Evolutionary conservation across 768 basidiomycete species (phyloP), one percentile per base, ranked within the genome.

Genomic region (Amanita pseudoporphyria): DNA sequence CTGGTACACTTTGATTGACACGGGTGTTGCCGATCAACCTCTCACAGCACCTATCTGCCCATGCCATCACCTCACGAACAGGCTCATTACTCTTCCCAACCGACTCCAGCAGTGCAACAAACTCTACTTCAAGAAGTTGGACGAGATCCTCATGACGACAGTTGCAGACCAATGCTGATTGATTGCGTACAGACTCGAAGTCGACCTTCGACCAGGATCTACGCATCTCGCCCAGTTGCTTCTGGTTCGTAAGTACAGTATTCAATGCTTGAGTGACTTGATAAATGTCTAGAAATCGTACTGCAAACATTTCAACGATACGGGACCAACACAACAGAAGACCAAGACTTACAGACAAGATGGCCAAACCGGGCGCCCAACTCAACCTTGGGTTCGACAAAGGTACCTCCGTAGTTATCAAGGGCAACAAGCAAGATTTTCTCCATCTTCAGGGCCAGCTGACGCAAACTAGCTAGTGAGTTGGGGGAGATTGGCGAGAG

Each of bases 41-140:
- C 59, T 90, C 89, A 53, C 85, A 87, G 63, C 88, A 90, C 62
- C 88, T 88, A 62, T 93, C 90, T 18, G 89, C 89, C 89, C 90
- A 91, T 3, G 79, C 71, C 85, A 91, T 91, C 49, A 93, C 80
- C 59, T 90, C 87, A 58, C 84, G 72, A 36, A 91, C 88, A 12
- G 89, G 88, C 55, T 91, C 87, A 41, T 64, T 74, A 61, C 77
- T 87, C 68, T 87, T 84, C 30, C 74, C 59, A 31, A 88, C 69
- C 51, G 76, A 72, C 35, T 90, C 87, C 67, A 92, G 67, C 65
- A 92, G 67, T n/a, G 67, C 62, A 18, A 87, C 82, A 62, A 90
- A 90, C 63, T 92, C 87, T 48, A 87, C 82, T 62, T 92, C 89
- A 42, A 93, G 66, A 42, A 91, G 73, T 57, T 91, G 87, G 36